phyloP scores from a whole-genome alignment of 164 flowering plant genomes.

The Pachysandra terminalis region DNA sequence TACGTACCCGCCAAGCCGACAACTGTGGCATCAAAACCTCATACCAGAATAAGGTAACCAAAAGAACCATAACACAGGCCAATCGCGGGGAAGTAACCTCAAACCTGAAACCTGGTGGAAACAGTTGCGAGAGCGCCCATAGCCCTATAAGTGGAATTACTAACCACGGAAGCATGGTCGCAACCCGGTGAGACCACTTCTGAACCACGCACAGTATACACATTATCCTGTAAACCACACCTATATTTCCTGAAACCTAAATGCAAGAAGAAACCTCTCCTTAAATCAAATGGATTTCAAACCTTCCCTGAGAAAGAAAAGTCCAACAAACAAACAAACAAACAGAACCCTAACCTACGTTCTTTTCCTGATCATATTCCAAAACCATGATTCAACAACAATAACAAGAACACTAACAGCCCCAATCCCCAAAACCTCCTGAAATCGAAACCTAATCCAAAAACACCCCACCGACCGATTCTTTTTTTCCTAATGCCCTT shows the following conservation, averaged over 20 bases:
- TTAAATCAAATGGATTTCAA: background rate
- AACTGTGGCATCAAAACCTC: slow-evolving; percentile 97
- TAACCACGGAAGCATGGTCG: slow-evolving; percentile 97
- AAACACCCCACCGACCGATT: no score
- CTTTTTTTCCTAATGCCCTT: background rate
- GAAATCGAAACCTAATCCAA: background rate
- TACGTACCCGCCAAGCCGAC: slow-evolving; percentile 75
- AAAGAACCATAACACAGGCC: slow-evolving; percentile 85
- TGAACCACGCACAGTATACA: slow-evolving; percentile 95
- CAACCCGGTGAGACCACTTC: slow-evolving; percentile 93
- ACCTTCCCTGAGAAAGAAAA: background rate
- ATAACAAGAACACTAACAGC: background rate
- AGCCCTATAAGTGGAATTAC: slow-evolving; percentile 87
- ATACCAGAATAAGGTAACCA: slow-evolving; percentile 92
- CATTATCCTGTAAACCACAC: slow-evolving; percentile 70
- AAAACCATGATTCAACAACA: background rate
- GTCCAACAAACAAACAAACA: background rate
- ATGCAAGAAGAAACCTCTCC: background rate
- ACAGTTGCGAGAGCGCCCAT: slow-evolving; percentile 89
- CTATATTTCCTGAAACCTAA: slow-evolving; percentile 26
- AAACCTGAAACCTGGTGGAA: slow-evolving; percentile 83
- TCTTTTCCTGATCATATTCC: slow-evolving; percentile 18
- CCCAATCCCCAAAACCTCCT: background rate
- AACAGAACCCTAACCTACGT: slow-evolving; percentile 14
- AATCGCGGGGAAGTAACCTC: slow-evolving; percentile 90